Base-by-base conservation (phyloP, 2,329 filamentous ascomycete genomes). In the Setomelanomma holmii region DNA sequence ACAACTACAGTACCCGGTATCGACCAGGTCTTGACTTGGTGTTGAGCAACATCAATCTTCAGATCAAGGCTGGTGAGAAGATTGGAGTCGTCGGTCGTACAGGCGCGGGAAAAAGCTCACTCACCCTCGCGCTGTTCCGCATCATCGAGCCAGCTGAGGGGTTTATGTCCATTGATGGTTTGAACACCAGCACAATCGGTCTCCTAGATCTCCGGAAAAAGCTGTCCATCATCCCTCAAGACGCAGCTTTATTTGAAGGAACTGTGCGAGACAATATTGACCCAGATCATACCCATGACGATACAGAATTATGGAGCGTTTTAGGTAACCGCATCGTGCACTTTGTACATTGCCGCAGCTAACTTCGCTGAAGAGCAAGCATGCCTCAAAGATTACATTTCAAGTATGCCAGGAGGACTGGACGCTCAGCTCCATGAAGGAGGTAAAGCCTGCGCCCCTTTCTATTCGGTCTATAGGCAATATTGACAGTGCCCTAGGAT, bases 41-140 rank as follows among this genome's bases (percentile, higher is more conserved):
- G 49, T 82, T 99, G 61, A 97, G 96, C 81, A 89, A 97, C 71
- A 87, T 99, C 76, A 93, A 85, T 67, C 81, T 99, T 12, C 87
- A 91, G 72, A 96, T 99, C 80, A 96, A 96, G 79, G 88, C 93
- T 4, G 91, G 93, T 69, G 95, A 99, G 80, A 99, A 98, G 83
- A 95, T 99, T 73, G 95, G 93, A 55, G 93, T 99, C 8, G 95
- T 99, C 23, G 95, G 95, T 48, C 89, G 95, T 42, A 99, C 95
- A 0, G 95, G 95, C 47, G 95, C 95, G 24, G 95, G 95, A 70
- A 99, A 99, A 80, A 96, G 91, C 55, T 96, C 92, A 7, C 80
- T 99, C 56, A 98, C 95, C 0, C 82, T 99, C 55, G 88, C 95
- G 2, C 81, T 99, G 17, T 99, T 99, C 84, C 87, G 96, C 46